Conservation (phyloP, 306 rosid genomes). For the Dryas octopetala region DNA sequence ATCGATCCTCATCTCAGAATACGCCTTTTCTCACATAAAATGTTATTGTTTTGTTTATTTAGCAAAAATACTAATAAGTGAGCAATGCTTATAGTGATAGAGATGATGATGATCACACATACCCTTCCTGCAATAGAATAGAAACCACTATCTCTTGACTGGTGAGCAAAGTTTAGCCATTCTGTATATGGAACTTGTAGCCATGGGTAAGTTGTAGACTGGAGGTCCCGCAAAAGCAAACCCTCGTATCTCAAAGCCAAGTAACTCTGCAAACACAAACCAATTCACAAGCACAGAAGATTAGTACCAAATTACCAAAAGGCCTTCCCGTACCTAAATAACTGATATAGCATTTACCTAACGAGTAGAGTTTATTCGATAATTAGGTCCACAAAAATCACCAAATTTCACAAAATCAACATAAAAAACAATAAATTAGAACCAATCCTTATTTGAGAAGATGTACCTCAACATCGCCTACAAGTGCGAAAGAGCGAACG, state of each 20-base stretch:
- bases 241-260: conserved; percentile 91
- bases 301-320: too few species aligned
- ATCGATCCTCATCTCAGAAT: neutral
- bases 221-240: conserved; percentile 58
- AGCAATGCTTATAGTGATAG: neutral
- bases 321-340: too few species aligned
- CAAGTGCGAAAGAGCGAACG: conserved; percentile 63
- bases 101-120: neutral
- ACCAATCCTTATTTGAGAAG: neutral
- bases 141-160: conserved; percentile 56
- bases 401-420: neutral
- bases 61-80: neutral
- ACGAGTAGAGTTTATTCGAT: neutral
- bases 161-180: conserved; percentile 68
- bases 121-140: conserved; percentile 61
- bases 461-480: conserved; percentile 67
- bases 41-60: neutral
- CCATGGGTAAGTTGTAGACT: conserved; percentile 48
- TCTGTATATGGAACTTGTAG: conserved; percentile 59
- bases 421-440: neutral
- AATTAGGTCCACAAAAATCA: neutral
- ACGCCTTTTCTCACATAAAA: neutral
- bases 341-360: neutral
- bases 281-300: neutral
- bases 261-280: conserved; percentile 55